Evolutionary conservation across 2,329 filamentous ascomycete species (phyloP).

Genomic region (Fonsecaea monophora): DNA sequence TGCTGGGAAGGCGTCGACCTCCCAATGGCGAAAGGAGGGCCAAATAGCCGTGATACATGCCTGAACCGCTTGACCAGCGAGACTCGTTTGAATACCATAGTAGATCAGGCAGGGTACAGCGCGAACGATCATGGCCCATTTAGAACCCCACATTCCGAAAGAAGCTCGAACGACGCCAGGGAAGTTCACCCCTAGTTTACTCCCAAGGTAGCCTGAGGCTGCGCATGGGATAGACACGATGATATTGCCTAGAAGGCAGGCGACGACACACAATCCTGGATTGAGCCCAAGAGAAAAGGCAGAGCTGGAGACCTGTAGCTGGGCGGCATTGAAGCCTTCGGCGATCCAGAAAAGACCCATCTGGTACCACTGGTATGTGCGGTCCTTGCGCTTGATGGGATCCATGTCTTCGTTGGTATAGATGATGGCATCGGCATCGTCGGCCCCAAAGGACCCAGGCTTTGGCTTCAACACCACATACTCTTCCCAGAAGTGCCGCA

Average conservation of each 20-base stretch:
- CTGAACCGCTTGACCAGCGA: constrained; percentile 39
- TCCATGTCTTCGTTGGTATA: constrained; percentile 30
- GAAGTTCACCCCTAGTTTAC: constrained; percentile 26
- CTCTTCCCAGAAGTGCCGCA: constrained; percentile 24
- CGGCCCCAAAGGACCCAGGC: constrained; percentile 24
- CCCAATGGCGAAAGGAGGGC: constrained; percentile 55
- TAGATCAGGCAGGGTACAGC: constrained; percentile 25
- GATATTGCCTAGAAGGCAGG: constrained; percentile 26
- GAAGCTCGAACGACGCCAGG: constrained; percentile 22
- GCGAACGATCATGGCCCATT: constrained; percentile 27
- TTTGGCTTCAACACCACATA: constrained; percentile 26
- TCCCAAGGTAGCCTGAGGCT: constrained; percentile 24
- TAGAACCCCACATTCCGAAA: constrained; percentile 23
- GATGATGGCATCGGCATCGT: constrained; percentile 12
- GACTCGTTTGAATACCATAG: constrained; percentile 25
- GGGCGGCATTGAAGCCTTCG: constrained; percentile 28
- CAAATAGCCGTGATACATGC: constrained; percentile 50
- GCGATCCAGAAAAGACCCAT: constrained; percentile 32
- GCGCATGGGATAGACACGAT: constrained; percentile 27
- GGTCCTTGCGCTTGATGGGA: constrained; percentile 28
- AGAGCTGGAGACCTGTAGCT: constrained; percentile 25
- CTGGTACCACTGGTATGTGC: constrained; percentile 30
- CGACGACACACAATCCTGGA: constrained; percentile 25
- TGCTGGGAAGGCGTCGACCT: constrained; percentile 59
- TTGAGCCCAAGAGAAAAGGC: constrained; percentile 29